Evolutionary conservation across 2,329 filamentous ascomycete species (phyloP).

Genomic region (Sodiomyces alkalinus): DNA sequence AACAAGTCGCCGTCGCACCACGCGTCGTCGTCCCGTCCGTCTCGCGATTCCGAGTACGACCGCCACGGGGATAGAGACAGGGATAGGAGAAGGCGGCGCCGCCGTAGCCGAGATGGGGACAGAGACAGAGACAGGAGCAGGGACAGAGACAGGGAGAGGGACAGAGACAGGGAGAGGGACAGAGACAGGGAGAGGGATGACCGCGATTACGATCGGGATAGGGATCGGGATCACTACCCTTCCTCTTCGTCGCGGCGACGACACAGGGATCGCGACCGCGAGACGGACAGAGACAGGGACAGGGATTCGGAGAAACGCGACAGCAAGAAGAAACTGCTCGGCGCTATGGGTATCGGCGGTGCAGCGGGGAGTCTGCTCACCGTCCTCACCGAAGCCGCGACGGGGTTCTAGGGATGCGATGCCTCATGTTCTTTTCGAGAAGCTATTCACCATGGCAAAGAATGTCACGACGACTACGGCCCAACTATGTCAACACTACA

Average conservation of each 20-base stretch:
- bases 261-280: conserved; percentile 19
- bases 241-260: conserved; percentile 18
- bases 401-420: not conserved
- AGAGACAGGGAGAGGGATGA: conserved; percentile 18
- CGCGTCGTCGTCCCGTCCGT: conserved; percentile 10
- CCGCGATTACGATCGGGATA: conserved; percentile 21
- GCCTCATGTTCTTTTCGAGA: too few relatives aligned
- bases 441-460: too few relatives aligned
- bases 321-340: conserved; percentile 29
- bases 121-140: conserved; percentile 16
- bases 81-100: conserved; percentile 11
- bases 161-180: conserved; percentile 13
- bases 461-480: too few relatives aligned
- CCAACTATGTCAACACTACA: too few relatives aligned
- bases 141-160: conserved; percentile 16
- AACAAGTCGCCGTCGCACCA: conserved; percentile 9
- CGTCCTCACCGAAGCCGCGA: conserved; percentile 41
- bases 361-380: conserved; percentile 43
- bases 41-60: conserved; percentile 12
- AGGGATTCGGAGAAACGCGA: conserved; percentile 13
- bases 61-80: conserved; percentile 15
- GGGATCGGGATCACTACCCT: conserved; percentile 18
- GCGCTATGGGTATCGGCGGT: conserved; percentile 43
- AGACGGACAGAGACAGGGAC: conserved; percentile 17
- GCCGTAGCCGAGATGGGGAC: conserved; percentile 13